Base-by-base conservation (phyloP, 257 asterid genomes). In the Datura wrightii region DNA sequence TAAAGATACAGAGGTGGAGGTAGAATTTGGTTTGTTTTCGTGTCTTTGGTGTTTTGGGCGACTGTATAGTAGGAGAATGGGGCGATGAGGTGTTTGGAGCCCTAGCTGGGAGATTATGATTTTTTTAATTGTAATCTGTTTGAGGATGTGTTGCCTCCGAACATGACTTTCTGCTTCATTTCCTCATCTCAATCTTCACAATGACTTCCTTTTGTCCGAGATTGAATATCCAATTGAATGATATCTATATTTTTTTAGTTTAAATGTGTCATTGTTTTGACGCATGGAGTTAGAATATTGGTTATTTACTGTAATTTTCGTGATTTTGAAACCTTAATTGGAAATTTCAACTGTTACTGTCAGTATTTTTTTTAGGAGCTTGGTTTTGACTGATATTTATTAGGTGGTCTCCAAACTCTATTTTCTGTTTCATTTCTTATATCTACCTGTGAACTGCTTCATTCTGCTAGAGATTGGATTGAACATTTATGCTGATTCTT, bases 81-180 rank as follows among this genome's bases (percentile, higher is more conserved):
- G 59, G 6, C 18, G 55, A 41, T 9, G 54, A 65, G 78, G 78
- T 18, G 53, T 70, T 70, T 42, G 79, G 79, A 42, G 79, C 82
- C 82, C 46, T 50, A 31, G 46, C 60, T 52, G 62, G 7, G 16
- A 6, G 9, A 15, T 76, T 46, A 76, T 50, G 63, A 52, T 46
- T 10, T 74, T n/a, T 52, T 46, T 5, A n/a, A 19, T 71, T 8
- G 18, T 42, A 44, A n/a, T 44, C 56, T 44, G 79, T 44, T 71
- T 69, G 18, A 18, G 78, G 78, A 39, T 69, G 50, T 8, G 52
- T 67, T 2, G 34, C 50, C 10, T 16, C 19, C 14, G 52, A 69
- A 8, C 34, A 0, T 39, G 14, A 39, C 13, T 69, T 39, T 37
- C 31, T 69, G 14, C 78, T 66, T 66, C n/a, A 66, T 66, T 36